Conservation (phyloP, 2,329 filamentous ascomycete species). For the Clarireedia hainanense region DNA sequence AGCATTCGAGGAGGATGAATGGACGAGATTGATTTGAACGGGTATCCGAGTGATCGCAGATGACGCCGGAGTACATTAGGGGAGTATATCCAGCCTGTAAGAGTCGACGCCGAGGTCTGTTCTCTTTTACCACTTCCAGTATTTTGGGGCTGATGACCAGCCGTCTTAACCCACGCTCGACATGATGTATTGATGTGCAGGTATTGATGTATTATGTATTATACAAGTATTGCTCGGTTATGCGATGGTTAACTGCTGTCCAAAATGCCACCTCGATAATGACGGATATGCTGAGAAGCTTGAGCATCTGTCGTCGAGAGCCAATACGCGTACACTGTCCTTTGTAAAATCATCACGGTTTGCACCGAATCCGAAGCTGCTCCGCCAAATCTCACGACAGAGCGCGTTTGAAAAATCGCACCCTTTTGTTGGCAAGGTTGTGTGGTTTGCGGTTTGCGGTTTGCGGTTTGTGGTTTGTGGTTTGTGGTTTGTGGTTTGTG, state of each 20-base stretch:
- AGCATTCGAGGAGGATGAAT: not conserved
- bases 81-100: constrained; percentile 4
- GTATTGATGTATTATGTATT: too few relatives aligned
- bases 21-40: not conserved
- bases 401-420: not conserved
- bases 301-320: too few relatives aligned
- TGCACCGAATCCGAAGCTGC: too few relatives aligned
- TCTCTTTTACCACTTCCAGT: not conserved
- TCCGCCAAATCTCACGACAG: too few relatives aligned
- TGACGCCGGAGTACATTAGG: constrained; percentile 4
- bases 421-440: constrained; percentile 4
- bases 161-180: too few relatives aligned
- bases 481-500: not conserved
- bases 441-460: not conserved
- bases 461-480: not conserved
- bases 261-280: not conserved
- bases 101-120: constrained; percentile 1
- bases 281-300: not conserved
- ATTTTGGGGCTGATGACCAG: too few relatives aligned
- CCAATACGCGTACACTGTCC: not conserved
- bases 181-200: too few relatives aligned
- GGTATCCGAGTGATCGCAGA: constrained; percentile 1
- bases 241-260: too few relatives aligned
- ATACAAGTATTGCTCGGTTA: too few relatives aligned
- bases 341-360: not conserved